These are phyloP conservation scores for Cercospora janseana DNA, from an alignment of 2,329 filamentous ascomycete species.

Conservation along the genomic window DNA sequence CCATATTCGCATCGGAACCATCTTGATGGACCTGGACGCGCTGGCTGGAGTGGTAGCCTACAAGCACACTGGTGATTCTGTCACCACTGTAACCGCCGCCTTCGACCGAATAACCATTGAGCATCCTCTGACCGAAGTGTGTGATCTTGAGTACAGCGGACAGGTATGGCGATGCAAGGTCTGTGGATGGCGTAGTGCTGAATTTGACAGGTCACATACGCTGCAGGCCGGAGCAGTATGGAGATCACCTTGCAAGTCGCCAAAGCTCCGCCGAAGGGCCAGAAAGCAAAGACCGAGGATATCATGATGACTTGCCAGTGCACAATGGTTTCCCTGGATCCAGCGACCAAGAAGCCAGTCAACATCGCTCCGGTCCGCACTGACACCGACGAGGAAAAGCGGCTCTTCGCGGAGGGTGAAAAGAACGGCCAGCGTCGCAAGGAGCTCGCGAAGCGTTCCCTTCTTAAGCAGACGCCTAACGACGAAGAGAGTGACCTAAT, in stretches of 20 bases:
- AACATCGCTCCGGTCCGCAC: conserved; percentile 60
- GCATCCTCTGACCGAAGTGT: conserved; percentile 71
- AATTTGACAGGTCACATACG: conserved; percentile 57
- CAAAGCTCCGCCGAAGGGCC: conserved; percentile 61
- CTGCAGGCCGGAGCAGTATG: conserved; percentile 69
- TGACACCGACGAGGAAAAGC: conserved; percentile 64
- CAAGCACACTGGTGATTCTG: conserved; percentile 65
- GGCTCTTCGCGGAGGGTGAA: conserved; percentile 61
- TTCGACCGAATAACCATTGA: conserved; percentile 66
- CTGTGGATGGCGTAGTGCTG: not conserved
- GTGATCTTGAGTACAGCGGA: conserved; percentile 71
- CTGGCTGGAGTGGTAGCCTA: conserved; percentile 74
- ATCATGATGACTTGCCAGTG: conserved; percentile 70
- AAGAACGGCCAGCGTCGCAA: conserved; percentile 67
- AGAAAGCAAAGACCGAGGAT: conserved; percentile 57
- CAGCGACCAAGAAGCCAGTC: conserved; percentile 63
- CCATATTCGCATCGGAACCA: conserved; percentile 68
- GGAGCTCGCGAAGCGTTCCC: conserved; percentile 57
- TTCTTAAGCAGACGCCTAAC: conserved; percentile 67
- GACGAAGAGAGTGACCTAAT: conserved; percentile 70
- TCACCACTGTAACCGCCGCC: conserved; percentile 63
- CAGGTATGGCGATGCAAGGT: conserved; percentile 33
- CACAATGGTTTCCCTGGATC: conserved; percentile 74
- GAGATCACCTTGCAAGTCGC: conserved; percentile 73
- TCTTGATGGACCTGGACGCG: conserved; percentile 79